phyloP scores from a whole-genome alignment of 2,329 filamentous ascomycete genomes.

The Rutstroemia sp. region DNA sequence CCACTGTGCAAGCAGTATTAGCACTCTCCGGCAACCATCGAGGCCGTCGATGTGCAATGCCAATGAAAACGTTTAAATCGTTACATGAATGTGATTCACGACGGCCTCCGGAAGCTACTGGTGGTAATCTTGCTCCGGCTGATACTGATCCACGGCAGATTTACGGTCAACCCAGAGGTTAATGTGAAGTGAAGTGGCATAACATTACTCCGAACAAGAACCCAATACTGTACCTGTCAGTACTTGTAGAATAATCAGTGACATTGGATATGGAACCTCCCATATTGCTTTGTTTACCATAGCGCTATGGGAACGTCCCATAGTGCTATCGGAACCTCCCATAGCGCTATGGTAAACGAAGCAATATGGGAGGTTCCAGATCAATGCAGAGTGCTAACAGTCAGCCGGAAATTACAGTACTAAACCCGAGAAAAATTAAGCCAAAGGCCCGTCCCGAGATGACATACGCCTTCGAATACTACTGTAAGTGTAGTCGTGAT shows the following conservation, averaged over 20 bases:
- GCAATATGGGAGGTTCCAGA: too few species aligned
- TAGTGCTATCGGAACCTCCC: too few species aligned
- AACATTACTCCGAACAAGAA: not conserved
- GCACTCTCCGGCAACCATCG: slow-evolving; percentile 19
- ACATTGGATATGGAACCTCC: too few species aligned
- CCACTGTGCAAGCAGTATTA: slow-evolving; percentile 22
- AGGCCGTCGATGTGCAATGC: not conserved
- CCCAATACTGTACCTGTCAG: not conserved
- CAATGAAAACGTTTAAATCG: not conserved
- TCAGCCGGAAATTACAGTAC: not conserved
- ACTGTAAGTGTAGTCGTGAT: not conserved
- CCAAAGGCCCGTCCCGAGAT: not conserved
- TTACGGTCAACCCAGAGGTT: not conserved
- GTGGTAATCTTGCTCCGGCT: slow-evolving; percentile 36
- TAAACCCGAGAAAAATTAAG: not conserved
- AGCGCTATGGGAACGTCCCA: too few species aligned
- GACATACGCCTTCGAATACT: not conserved
- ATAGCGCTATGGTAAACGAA: too few species aligned
- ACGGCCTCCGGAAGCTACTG: slow-evolving; percentile 34
- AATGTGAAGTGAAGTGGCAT: not conserved
- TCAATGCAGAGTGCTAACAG: too few species aligned
- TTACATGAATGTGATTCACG: slow-evolving; percentile 27
- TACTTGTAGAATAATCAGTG: too few species aligned
- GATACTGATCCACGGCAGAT: not conserved
- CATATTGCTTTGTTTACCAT: too few species aligned